These are phyloP conservation scores for Hypoxylon lenormandii DNA, from an alignment of 495 filamentous ascomycete genomes.

Conservation along the genomic window DNA sequence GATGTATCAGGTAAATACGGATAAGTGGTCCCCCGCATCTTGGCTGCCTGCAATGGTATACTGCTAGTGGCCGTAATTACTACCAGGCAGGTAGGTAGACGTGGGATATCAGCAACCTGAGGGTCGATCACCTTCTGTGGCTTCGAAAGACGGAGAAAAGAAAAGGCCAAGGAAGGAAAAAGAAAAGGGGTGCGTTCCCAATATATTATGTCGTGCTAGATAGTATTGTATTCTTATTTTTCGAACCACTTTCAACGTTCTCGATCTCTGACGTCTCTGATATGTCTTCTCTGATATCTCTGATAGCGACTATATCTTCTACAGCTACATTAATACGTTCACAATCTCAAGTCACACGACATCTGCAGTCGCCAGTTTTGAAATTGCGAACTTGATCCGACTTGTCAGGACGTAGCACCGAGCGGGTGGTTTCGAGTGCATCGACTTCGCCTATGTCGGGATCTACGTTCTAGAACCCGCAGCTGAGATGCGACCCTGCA, in stretches of 20 bases:
- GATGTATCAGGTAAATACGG: not conserved
- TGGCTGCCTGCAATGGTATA: not conserved
- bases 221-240: no score
- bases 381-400: constrained; percentile 37
- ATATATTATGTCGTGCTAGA: no score
- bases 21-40: not conserved
- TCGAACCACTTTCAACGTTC: no score
- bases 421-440: constrained; percentile 14
- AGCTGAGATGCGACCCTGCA: constrained; percentile 42
- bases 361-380: constrained; percentile 5
- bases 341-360: constrained; percentile 26
- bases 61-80: not conserved
- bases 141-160: constrained; percentile 1
- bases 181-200: not conserved
- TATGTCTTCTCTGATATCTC: no score
- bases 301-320: no score
- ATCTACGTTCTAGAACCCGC: constrained; percentile 39
- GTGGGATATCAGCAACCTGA: not conserved
- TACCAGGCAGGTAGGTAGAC: not conserved
- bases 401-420: constrained; percentile 32
- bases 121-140: not conserved
- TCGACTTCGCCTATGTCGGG: constrained; percentile 23
- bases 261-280: no score
- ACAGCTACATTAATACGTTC: not conserved
- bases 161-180: constrained; percentile 10